These are phyloP conservation scores for Saccharum hybrid DNA, from an alignment of 202 grass and related monocot species.

Conservation along the genomic window DNA sequence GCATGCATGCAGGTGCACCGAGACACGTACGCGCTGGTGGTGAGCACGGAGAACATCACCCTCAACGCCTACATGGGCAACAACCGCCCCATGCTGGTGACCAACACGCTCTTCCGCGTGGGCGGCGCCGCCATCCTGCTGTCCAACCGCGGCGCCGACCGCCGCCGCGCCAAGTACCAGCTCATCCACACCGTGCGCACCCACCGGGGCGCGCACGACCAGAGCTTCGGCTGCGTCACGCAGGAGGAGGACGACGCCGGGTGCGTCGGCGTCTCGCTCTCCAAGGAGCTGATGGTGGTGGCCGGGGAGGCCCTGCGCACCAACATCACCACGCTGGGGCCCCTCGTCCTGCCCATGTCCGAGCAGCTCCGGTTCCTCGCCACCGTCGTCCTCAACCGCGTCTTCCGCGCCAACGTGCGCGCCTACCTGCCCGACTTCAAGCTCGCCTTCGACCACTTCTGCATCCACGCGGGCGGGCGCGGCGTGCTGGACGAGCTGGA, in stretches of 20 bases:
- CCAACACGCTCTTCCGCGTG: conserved; percentile 80
- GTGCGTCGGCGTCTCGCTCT: conserved; percentile 67
- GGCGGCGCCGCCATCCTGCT: conserved; percentile 80
- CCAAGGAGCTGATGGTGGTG: conserved; percentile 85
- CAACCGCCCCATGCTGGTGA: conserved; percentile 87
- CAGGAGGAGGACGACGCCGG: conserved; percentile 76
- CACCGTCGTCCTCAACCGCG: conserved; percentile 61
- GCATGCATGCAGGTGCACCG: conserved; percentile 61
- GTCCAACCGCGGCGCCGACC: conserved; percentile 62
- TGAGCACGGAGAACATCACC: conserved; percentile 96
- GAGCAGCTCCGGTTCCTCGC: conserved; percentile 77
- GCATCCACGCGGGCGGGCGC: conserved; percentile 89
- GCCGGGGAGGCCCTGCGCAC: conserved; percentile 86
- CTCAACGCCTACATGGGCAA: conserved; percentile 91
- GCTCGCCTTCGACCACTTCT: conserved; percentile 90
- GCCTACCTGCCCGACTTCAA: conserved; percentile 83
- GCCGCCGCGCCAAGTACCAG: conserved; percentile 68
- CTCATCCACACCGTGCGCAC: conserved; percentile 81
- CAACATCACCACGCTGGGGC: conserved; percentile 84
- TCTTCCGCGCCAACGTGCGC: conserved; percentile 63
- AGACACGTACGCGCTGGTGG: conserved; percentile 81
- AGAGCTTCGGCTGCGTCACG: conserved; percentile 70
- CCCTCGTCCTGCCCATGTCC: conserved; percentile 75
- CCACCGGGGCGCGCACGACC: conserved; percentile 68
- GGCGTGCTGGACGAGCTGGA: conserved; percentile 84